Percentiles rank a stretch among this genome's conserved stretches.
phyloP scores from a whole-genome alignment of 164 flowering plant genomes.

The Pachysandra terminalis region DNA sequence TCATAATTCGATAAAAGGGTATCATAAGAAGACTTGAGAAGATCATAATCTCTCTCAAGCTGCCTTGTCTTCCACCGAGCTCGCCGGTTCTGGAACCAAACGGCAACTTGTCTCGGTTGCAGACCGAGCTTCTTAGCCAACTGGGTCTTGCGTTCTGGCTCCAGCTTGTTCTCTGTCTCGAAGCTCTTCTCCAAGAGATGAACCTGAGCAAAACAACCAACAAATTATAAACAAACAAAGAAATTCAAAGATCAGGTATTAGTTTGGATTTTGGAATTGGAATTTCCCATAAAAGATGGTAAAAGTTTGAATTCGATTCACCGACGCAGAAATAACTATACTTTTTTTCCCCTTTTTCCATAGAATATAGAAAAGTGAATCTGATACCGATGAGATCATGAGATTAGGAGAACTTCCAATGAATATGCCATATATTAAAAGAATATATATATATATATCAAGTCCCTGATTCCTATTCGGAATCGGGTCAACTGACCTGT shows the following conservation, averaged over 20 bases:
- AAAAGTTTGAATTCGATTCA: not conserved
- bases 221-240: no score
- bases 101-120: conserved; percentile 90
- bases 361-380: not conserved
- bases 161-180: conserved; percentile 85
- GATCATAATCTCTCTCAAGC: conserved; percentile 76
- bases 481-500: conserved; percentile 42
- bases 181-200: conserved; percentile 81
- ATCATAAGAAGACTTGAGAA: conserved; percentile 69
- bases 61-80: conserved; percentile 96
- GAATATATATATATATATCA: no score
- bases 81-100: conserved; percentile 93
- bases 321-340: no score
- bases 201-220: conserved; percentile 38
- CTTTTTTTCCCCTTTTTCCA: no score
- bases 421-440: not conserved
- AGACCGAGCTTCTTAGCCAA: conserved; percentile 83
- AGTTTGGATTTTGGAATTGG: no score
- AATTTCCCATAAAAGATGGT: not conserved
- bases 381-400: not conserved
- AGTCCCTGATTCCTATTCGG: not conserved
- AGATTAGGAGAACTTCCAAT: not conserved
- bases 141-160: conserved; percentile 78
- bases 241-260: not conserved
- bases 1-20: conserved; percentile 53